Evolutionary conservation across 2,329 filamentous ascomycete genomes (phyloP), one percentile per base, ranked within the genome.

Genomic region (Colletotrichum karsti): DNA sequence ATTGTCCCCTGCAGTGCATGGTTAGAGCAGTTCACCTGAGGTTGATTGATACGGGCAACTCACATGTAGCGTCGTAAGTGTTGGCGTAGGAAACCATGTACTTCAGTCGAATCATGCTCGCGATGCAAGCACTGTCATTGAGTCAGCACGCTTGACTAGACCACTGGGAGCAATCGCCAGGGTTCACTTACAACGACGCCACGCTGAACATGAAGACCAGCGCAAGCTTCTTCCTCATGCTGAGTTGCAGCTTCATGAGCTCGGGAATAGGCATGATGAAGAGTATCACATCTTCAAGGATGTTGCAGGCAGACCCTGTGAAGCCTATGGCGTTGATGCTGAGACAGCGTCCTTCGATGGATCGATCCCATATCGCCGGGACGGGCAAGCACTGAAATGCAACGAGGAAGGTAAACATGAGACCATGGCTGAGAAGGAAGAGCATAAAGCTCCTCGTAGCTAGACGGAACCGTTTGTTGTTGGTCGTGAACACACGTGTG

Each of bases 361-460:
- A 48, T 1, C 50, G 54, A 12, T 72, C 46, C 72, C 72, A 73
- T 10, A 67, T 70, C 3, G 68, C 48, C 13, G 61, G 18, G 2
- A 73, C 33, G 1, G 72, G 72, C 8, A 60, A 22, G 18, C 72
- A 73, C n/a, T 73, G 72, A 22, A 73, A 69, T 6, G 48, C 56
- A 9, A 73, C 48, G 10, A 74, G 63, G 33, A 74, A 73, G 2
- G 70, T 26, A 4, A 63, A 67, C 42, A 67, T n/a, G 13, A 67
- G 20, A 9, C 62, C 70, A 7, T 69, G 69, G n/a, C 48, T 12
- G 41, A 73, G 18, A n/a, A 69, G 46, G 22, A 73, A 56, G 1
- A 48, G 46, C 22, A 50, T 37, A 18, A 50, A 55, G 7, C 18
- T 18, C 26, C 6, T 69, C n/a, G 68, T 41, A 18, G 35, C 10